Conservation (phyloP, 352 stramenopile species). For the Globisporangium sylvaticum region DNA sequence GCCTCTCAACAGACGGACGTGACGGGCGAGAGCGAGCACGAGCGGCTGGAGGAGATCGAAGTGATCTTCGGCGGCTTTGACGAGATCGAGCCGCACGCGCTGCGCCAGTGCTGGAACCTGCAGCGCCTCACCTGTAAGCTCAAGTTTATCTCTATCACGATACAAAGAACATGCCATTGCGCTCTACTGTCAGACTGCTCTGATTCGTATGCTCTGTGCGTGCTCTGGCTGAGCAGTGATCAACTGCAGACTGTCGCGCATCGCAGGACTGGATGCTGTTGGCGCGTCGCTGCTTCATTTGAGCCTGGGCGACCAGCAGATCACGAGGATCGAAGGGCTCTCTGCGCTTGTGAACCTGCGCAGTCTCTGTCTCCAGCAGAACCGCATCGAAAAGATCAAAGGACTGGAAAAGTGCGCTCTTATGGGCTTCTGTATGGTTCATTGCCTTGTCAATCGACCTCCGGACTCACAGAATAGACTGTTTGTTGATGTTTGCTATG, state of each 20-base stretch:
- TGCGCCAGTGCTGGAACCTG: conserved; percentile 50
- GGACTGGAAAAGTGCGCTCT: conserved; percentile 48
- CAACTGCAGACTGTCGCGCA: conserved; percentile 58
- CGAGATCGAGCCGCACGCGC: conserved; percentile 32
- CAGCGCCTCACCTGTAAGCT: conserved; percentile 44
- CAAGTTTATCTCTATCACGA: neutral
- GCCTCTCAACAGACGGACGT: conserved; percentile 33
- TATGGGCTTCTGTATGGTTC: neutral
- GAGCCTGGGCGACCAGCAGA: conserved; percentile 68
- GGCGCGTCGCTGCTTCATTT: conserved; percentile 67
- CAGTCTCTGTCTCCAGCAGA: conserved; percentile 78
- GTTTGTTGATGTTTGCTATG: neutral
- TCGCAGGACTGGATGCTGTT: conserved; percentile 51
- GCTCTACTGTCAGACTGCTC: neutral
- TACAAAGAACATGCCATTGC: neutral
- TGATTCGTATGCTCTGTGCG: neutral
- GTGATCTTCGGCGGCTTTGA: conserved; percentile 76
- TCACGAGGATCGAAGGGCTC: conserved; percentile 53
- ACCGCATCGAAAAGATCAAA: conserved; percentile 74
- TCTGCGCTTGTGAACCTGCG: conserved; percentile 54
- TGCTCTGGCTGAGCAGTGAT: conserved; percentile 33
- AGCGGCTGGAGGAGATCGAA: conserved; percentile 65
- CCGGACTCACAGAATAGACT: neutral
- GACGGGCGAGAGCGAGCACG: conserved; percentile 62
- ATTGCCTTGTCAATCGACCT: neutral